A percentile compares a stretch with the other conserved stretches of the same genome.
phyloP scores from a whole-genome alignment of 768 basidiomycete species.

The Pleurotus tuber-regium region DNA sequence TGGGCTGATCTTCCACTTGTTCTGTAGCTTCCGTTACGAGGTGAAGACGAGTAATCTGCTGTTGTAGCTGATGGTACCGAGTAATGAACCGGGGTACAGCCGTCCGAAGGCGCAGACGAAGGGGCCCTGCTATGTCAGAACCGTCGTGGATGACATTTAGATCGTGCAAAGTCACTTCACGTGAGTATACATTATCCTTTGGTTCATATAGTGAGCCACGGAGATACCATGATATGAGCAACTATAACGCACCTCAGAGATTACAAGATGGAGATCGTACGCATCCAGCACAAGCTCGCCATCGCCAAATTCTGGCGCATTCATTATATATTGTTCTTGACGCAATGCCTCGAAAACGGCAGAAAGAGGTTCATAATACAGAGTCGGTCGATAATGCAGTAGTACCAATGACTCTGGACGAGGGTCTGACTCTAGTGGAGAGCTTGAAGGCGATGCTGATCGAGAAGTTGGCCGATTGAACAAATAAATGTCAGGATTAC shows the following conservation, averaged over 20 bases:
- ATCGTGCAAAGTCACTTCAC: constrained; percentile 71
- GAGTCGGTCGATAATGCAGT: constrained; percentile 59
- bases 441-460: constrained; percentile 25
- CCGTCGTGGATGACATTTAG: constrained; percentile 69
- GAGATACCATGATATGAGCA: neutral
- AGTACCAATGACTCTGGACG: constrained; percentile 39
- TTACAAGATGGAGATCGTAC: constrained; percentile 60
- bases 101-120: constrained; percentile 54
- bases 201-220: no score
- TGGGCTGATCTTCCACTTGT: constrained; percentile 15
- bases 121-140: constrained; percentile 56
- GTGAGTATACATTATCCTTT: constrained; percentile 69
- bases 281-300: constrained; percentile 70
- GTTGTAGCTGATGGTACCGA: constrained; percentile 63
- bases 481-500: constrained; percentile 40
- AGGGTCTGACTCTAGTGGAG: constrained; percentile 13
- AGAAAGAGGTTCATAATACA: constrained; percentile 76
- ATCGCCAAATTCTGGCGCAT: constrained; percentile 44
- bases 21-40: constrained; percentile 14
- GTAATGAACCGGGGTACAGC: constrained; percentile 59
- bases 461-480: constrained; percentile 50
- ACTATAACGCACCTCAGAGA: constrained; percentile 57
- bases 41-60: constrained; percentile 40
- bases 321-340: constrained; percentile 51
- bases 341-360: constrained; percentile 72